phyloP scores from a whole-genome alignment of 1,284 basidiomycete genomes.

The Volvariella volvacea region DNA sequence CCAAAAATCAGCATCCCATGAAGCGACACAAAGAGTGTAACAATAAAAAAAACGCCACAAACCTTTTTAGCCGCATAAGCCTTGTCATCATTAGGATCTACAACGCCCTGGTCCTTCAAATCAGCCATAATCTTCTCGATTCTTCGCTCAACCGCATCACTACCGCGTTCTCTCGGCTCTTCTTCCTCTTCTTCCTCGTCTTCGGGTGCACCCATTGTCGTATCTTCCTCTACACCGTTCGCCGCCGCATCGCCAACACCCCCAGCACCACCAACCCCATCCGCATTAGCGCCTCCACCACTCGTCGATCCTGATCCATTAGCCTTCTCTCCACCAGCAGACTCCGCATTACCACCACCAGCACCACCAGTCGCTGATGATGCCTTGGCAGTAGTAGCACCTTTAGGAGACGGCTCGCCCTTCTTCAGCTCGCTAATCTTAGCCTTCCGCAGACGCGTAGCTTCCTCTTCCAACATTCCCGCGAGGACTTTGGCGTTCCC shows the following conservation, averaged over 20 bases:
- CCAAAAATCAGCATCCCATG: constrained; percentile 3
- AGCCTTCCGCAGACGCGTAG: constrained; percentile 40
- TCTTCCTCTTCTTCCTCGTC: constrained; percentile 43
- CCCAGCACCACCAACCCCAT: constrained; percentile 13
- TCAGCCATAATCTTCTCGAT: constrained; percentile 69
- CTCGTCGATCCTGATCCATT: constrained; percentile 17
- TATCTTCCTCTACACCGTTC: constrained; percentile 34
- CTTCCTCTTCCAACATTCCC: constrained; percentile 66
- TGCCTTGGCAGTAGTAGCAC: too few species aligned
- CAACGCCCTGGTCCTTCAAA: constrained; percentile 52
- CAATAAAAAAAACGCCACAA: too few species aligned
- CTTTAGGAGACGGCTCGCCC: too few species aligned
- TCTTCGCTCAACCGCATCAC: constrained; percentile 66
- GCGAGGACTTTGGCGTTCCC: constrained; percentile 68
- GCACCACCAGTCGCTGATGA: too few species aligned
- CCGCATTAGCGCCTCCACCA: constrained; percentile 11
- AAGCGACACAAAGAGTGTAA: too few species aligned
- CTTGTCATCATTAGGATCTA: constrained; percentile 56
- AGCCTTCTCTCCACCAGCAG: constrained; percentile 14
- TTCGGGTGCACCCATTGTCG: constrained; percentile 32
- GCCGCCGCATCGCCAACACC: constrained; percentile 23
- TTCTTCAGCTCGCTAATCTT: constrained; percentile 24
- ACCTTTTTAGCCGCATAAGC: constrained; percentile 66
- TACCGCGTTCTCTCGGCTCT: constrained; percentile 54
- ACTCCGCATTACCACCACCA: constrained; percentile 12